Evolutionary conservation across 495 filamentous ascomycete species (phyloP), one percentile per base, ranked within the genome.

Genomic region (Neurospora cerealis): DNA sequence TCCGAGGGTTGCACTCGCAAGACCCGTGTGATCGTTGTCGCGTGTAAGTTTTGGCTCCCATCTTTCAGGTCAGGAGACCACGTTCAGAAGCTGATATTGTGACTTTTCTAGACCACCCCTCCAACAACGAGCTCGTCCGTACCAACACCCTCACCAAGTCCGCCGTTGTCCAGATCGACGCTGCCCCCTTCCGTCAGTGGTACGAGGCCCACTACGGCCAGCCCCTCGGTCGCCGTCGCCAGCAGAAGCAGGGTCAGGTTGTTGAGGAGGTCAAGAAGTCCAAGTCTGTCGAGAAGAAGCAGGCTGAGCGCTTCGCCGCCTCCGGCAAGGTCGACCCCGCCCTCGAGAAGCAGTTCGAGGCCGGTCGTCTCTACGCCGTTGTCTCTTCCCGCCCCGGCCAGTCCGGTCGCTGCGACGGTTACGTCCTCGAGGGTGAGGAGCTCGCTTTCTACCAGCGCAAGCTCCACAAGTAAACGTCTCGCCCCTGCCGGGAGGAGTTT

Each of bases 61-160:
- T 72, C 1, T 66, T 24, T 10, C 15, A 28, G 38, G 17, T 70
- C 42, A 11, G 37, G 37, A 24, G 9, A 38, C 10, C 32, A 38
- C 13, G 28, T 66, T 34, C 28, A 66, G 15, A 71, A 48, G 69
- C 74, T 79, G 72, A 79, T 69, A 1, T 17, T 28, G 13, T 28
- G 24, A 6, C 48, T 15, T 48, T 60, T 15, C 11, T 24, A 81
- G 79, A 91, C 91, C 96, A 99, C 86, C 96, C 96, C 71, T 98
- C 96, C 83, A 99, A 99, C 93, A 99, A 99, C 92, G 96, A 99
- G 86, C 89, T 99, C 80, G 93, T 99, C 88, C 96, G 96, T 81
- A 99, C 96, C 85, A 99, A 99, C 90, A 98, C 96, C 88, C 89
- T 99, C 83, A 99, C 96, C 88, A 96, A 94, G 88, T 93, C 94